Percentiles rank a stretch among this genome's conserved stretches.
Conservation (phyloP, 768 basidiomycete genomes). For the Xerocomellus dryophilus region DNA sequence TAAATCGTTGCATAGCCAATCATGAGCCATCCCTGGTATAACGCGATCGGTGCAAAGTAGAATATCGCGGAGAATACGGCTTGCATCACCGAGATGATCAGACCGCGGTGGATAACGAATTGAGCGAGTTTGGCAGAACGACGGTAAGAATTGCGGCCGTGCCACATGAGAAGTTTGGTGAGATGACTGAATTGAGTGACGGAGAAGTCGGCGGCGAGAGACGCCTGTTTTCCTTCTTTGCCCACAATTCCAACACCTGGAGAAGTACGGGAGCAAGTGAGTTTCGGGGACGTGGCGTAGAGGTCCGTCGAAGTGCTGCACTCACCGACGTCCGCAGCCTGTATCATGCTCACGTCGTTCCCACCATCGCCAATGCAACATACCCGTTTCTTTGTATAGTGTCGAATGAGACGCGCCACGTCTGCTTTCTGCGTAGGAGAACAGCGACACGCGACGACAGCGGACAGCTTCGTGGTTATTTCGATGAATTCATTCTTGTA, state of each 20-base stretch:
- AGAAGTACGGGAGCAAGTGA: background rate
- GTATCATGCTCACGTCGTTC: constrained; percentile 99
- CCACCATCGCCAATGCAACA: constrained; percentile 99
- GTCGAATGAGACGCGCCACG: constrained; percentile 88
- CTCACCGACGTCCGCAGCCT: constrained; percentile 96
- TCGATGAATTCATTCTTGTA: constrained; percentile 96
- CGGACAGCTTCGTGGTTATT: constrained; percentile 92
- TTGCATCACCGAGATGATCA: constrained; percentile 98
- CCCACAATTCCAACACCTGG: constrained; percentile 95
- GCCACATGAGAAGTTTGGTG: constrained; percentile 96
- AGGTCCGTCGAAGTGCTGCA: constrained; percentile 15
- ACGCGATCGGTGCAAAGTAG: constrained; percentile 91
- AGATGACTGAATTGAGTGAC: constrained; percentile 95
- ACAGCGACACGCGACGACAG: constrained; percentile 96
- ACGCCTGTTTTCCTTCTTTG: constrained; percentile 98
- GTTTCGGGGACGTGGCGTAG: background rate
- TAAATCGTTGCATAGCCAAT: constrained; percentile 95
- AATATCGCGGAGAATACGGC: constrained; percentile 93
- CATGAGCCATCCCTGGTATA: constrained; percentile 98
- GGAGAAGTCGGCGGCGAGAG: constrained; percentile 97
- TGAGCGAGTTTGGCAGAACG: constrained; percentile 97
- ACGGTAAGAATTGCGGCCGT: constrained; percentile 97
- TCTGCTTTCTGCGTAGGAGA: constrained; percentile 99
- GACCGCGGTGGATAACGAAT: constrained; percentile 95
- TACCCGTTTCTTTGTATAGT: constrained; percentile 89